Percentiles rank a stretch among this genome's conserved stretches.
Evolutionary conservation across 2,329 filamentous ascomycete genomes (phyloP).

Genomic region (Aspergillus transmontanensis): DNA sequence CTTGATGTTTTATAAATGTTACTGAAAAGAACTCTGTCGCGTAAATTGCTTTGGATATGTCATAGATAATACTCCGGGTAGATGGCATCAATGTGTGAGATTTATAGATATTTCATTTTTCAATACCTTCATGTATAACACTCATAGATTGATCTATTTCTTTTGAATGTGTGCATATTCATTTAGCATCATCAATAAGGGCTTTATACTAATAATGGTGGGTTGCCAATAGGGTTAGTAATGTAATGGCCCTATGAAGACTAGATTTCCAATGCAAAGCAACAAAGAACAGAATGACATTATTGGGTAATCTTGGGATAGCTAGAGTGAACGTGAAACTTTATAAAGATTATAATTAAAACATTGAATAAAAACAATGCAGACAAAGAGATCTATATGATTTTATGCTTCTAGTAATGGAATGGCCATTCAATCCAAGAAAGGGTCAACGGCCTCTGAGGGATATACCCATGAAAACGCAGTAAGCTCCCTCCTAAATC

Average conservation of each 20-base stretch:
- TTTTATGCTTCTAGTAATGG: neutral
- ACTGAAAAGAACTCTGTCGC: neutral
- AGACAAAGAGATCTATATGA: neutral
- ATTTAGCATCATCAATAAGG: neutral
- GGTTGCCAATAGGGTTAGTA: neutral
- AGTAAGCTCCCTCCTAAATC: neutral
- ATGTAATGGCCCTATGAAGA: neutral
- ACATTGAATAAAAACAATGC: neutral
- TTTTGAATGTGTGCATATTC: neutral
- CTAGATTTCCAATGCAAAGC: neutral
- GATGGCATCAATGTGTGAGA: neutral
- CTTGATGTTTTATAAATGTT: neutral
- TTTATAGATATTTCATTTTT: neutral
- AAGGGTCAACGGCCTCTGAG: neutral
- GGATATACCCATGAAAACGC: neutral
- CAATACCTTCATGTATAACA: neutral
- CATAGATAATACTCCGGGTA: neutral
- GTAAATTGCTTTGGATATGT: too few species aligned
- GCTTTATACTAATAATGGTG: neutral
- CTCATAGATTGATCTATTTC: neutral
- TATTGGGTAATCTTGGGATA: too few species aligned
- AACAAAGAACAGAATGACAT: neutral
- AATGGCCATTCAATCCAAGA: neutral
- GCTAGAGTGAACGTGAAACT: too few species aligned
- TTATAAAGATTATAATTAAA: neutral